Base-by-base conservation (phyloP, 176 grass and related monocot species). In the Saccharum officinarum region DNA sequence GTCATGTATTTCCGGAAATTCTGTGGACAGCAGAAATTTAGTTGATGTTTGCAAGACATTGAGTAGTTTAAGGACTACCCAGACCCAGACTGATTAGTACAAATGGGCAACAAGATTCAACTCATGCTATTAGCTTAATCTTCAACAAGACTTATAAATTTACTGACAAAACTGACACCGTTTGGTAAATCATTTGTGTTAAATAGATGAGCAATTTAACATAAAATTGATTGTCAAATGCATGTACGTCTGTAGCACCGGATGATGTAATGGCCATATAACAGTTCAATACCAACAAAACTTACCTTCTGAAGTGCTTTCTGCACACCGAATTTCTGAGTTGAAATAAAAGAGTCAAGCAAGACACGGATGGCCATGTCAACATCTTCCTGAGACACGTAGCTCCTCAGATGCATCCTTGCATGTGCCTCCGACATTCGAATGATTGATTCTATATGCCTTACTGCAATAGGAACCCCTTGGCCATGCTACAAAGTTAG, bases 241-340 rank as follows among this genome's bases (percentile, higher is more conserved):
- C 14, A 68, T 39, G 12, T 7, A 57, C 3, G 39, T 81, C 3
- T 6, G 25, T 8, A 11, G n/a, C 50, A 41, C 8, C 20, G 34
- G 45, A 33, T 3, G 12, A 69, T 82, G 12, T 31, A 68, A 36
- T 67, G 34, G 52, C 20, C 3, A 8, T 46, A 31, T 34, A 79
- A 39, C 39, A 86, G 31, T 38, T 28, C 1, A 40, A 39, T 10
- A 26, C n/a, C 25, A 20, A 13, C 3, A 80, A 61, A 42, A 37
- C n/a, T 69, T 93, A 96, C 97, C 97, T 99, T 99, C 69, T 94
- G 97, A 72, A 99, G 88, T 83, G 93, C 92, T 82, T 96, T 99
- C 82, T 96, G 93, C 16, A 99, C 97, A 75, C 97, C 97, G 57
- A 96, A 99, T 80, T 99, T 99, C 90, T 99, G 93, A 39, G 88